Evolutionary conservation across 2,329 filamentous ascomycete genomes (phyloP).

Genomic region (Westerdykella aurantiaca): DNA sequence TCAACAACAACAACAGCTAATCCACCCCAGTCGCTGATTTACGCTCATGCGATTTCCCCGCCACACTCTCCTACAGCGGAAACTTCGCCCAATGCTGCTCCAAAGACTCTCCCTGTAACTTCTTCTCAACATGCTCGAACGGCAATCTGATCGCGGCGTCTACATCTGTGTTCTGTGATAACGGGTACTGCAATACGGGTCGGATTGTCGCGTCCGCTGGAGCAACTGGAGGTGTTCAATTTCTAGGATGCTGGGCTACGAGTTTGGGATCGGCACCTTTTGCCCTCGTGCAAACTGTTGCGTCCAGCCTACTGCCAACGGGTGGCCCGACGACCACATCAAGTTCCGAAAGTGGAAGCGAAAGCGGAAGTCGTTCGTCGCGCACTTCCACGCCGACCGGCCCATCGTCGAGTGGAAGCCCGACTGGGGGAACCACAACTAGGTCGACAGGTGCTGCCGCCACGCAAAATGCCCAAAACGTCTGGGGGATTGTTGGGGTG

Average conservation of each 20-base stretch:
- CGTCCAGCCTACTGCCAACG: background rate
- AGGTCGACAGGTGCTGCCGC: background rate
- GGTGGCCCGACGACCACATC: background rate
- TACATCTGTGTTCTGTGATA: slow-evolving; percentile 18
- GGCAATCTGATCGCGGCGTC: slow-evolving; percentile 13
- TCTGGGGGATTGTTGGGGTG: background rate
- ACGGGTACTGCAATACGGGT: slow-evolving; percentile 21
- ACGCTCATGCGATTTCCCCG: slow-evolving; percentile 20
- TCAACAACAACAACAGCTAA: background rate
- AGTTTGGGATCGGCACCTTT: slow-evolving; percentile 11
- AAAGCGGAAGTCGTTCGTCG: background rate
- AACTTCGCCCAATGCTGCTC: slow-evolving; percentile 20
- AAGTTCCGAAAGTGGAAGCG: background rate
- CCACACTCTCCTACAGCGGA: slow-evolving; percentile 15
- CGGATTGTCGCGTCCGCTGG: slow-evolving; percentile 16
- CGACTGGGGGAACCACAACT: background rate
- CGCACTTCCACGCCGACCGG: background rate
- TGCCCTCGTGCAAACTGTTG: slow-evolving; percentile 1
- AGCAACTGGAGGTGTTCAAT: slow-evolving; percentile 11
- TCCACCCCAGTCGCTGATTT: slow-evolving; percentile 12
- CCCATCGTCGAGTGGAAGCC: background rate
- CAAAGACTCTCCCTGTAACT: slow-evolving; percentile 10
- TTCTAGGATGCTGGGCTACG: slow-evolving; percentile 22
- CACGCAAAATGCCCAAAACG: background rate
- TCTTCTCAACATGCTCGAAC: slow-evolving; percentile 18